Percentiles rank a stretch among this genome's conserved stretches.
Evolutionary conservation across 129 eudicot genomes (phyloP).

Genomic region (Lactuca saligna): DNA sequence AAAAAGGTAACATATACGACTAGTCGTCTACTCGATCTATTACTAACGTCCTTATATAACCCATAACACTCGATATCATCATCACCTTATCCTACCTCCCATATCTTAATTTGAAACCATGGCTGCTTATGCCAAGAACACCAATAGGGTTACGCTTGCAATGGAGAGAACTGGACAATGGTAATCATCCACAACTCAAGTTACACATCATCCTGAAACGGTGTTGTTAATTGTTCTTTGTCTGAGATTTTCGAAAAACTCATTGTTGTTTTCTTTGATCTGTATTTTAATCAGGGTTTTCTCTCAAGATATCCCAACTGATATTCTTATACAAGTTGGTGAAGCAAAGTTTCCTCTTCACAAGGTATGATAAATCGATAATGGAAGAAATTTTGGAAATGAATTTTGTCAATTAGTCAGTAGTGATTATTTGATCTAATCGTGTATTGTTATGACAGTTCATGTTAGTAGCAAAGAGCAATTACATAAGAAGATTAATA

Average conservation of each 20-base stretch:
- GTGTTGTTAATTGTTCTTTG: neutral
- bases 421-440: neutral
- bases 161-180: slow-evolving; percentile 99
- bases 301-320: slow-evolving; percentile 91
- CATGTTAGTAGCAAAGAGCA: slow-evolving; percentile 97
- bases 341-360: slow-evolving; percentile 86
- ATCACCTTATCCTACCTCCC: slow-evolving; percentile 20
- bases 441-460: slow-evolving; percentile 46
- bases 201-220: neutral
- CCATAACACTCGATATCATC: slow-evolving; percentile 27
- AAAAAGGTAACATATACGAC: slow-evolving; percentile 25
- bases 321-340: slow-evolving; percentile 73
- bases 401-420: slow-evolving; percentile 5
- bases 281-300: slow-evolving; percentile 60
- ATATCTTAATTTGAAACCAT: slow-evolving; percentile 18
- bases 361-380: slow-evolving; percentile 50
- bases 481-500: slow-evolving; percentile 68
- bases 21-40: neutral
- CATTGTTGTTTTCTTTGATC: slow-evolving; percentile 3
- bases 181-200: slow-evolving; percentile 37
- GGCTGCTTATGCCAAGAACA: slow-evolving; percentile 44
- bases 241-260: neutral
- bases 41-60: slow-evolving; percentile 32
- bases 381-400: slow-evolving; percentile 6
- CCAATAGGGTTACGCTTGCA: slow-evolving; percentile 72